Evolutionary conservation across 225 moss, liverwort and hornwort genomes (phyloP).

Genomic region (Pleurozium schreberi): DNA sequence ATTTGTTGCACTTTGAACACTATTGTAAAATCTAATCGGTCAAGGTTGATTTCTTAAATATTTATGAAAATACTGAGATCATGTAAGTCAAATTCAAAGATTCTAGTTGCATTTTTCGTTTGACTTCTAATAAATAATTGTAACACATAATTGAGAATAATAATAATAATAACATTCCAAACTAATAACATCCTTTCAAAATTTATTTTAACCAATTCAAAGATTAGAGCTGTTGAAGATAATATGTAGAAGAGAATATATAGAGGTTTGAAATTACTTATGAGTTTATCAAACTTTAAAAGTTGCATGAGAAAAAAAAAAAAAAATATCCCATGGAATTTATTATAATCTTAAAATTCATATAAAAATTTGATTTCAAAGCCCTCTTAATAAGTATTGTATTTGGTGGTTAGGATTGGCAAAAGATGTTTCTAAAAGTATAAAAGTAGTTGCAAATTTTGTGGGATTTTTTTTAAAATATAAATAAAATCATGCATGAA

Average conservation of each 20-base stretch:
- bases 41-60: background rate
- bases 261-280: background rate
- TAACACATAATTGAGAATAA: too few species aligned
- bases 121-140: background rate
- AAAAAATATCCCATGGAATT: background rate
- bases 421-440: background rate
- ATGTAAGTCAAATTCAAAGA: background rate
- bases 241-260: background rate
- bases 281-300: background rate
- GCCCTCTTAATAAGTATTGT: too few species aligned
- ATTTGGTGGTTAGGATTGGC: rapidly evolving
- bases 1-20: too few species aligned
- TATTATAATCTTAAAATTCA: background rate
- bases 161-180: background rate
- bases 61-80: rapidly evolving
- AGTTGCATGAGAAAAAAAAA: background rate
- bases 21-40: background rate
- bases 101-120: rapidly evolving
- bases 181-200: background rate
- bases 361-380: background rate
- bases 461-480: rapidly evolving
- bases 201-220: background rate
- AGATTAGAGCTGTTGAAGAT: too few species aligned
- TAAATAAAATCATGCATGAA: background rate
- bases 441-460: background rate